Conservation (phyloP, 2,329 filamentous ascomycete species). For the Geosmithia morbida region DNA sequence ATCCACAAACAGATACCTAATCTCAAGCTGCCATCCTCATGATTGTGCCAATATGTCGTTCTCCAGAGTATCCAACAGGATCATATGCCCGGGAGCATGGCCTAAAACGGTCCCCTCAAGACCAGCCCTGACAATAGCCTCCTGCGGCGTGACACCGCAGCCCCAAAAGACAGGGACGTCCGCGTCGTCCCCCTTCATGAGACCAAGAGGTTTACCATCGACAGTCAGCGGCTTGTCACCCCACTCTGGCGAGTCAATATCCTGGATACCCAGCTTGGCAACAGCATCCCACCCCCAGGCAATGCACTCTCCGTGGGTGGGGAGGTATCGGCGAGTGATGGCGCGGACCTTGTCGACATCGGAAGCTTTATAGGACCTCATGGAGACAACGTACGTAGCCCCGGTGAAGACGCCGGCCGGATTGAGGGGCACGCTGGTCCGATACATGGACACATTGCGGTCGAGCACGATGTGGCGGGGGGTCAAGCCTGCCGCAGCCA, state of each 20-base stretch:
- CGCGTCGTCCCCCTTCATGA: slow-evolving; percentile 17
- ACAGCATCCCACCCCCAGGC: slow-evolving; percentile 50
- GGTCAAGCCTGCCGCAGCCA: slow-evolving; percentile 31
- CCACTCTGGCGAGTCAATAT: slow-evolving; percentile 40
- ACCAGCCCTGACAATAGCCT: slow-evolving; percentile 42
- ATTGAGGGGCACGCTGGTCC: slow-evolving; percentile 37
- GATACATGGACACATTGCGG: slow-evolving; percentile 47
- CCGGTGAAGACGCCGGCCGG: slow-evolving; percentile 43
- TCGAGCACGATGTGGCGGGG: slow-evolving; percentile 32
- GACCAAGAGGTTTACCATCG: slow-evolving; percentile 20
- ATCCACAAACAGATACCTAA: no score
- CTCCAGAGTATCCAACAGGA: slow-evolving; percentile 37
- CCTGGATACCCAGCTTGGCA: slow-evolving; percentile 33
- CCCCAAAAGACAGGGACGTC: slow-evolving; percentile 46
- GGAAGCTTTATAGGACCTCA: slow-evolving; percentile 38
- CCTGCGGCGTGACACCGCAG: slow-evolving; percentile 52
- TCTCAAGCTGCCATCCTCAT: no score
- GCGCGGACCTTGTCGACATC: slow-evolving; percentile 37
- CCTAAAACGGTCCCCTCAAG: slow-evolving; percentile 42
- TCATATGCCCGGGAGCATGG: slow-evolving; percentile 49
- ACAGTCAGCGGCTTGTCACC: slow-evolving; percentile 30
- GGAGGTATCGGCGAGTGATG: slow-evolving; percentile 37
- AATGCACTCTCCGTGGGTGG: slow-evolving; percentile 49
- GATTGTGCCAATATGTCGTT: slow-evolving; percentile 14
- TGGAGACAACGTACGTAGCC: slow-evolving; percentile 44